These are phyloP conservation scores for Leptomonas seymouri DNA, from an alignment of 208 protist species.

Conservation along the genomic window DNA sequence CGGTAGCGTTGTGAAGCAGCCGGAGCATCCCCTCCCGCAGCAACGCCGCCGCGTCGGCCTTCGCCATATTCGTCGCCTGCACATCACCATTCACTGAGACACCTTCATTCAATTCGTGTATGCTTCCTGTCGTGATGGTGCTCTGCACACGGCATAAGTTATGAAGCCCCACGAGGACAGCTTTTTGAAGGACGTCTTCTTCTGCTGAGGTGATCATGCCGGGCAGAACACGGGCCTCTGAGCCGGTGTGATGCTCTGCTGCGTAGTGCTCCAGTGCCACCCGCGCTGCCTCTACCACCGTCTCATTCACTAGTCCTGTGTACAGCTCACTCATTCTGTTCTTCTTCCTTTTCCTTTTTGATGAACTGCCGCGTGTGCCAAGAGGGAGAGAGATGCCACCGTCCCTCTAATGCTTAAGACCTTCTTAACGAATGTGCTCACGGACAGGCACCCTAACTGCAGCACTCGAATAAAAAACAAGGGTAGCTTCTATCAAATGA, in stretches of 20 bases:
- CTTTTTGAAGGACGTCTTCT: constrained; percentile 12
- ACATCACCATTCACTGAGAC: background rate
- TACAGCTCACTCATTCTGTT: constrained; percentile 1
- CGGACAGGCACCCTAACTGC: too few species aligned
- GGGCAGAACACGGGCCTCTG: background rate
- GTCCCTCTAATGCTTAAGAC: too few species aligned
- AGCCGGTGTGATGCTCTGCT: constrained; percentile 2
- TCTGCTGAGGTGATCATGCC: constrained; percentile 9
- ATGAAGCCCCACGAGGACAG: constrained; percentile 14
- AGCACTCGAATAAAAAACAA: too few species aligned
- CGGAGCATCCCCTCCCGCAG: background rate
- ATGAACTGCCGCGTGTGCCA: too few species aligned
- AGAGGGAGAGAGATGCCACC: too few species aligned
- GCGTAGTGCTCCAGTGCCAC: constrained; percentile 18
- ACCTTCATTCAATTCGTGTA: background rate
- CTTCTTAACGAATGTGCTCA: too few species aligned
- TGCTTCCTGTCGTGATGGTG: background rate
- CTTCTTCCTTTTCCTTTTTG: too few species aligned
- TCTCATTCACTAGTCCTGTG: constrained; percentile 18
- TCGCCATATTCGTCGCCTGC: background rate
- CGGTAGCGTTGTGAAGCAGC: constrained; percentile 12
- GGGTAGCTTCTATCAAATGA: too few species aligned
- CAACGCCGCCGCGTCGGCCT: background rate
- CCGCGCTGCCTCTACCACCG: constrained; percentile 25
- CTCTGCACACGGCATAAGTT: background rate